Evolutionary conservation across 208 protist species (phyloP), one percentile per base, ranked within the genome.

Genomic region (Strigomonas culicis): DNA sequence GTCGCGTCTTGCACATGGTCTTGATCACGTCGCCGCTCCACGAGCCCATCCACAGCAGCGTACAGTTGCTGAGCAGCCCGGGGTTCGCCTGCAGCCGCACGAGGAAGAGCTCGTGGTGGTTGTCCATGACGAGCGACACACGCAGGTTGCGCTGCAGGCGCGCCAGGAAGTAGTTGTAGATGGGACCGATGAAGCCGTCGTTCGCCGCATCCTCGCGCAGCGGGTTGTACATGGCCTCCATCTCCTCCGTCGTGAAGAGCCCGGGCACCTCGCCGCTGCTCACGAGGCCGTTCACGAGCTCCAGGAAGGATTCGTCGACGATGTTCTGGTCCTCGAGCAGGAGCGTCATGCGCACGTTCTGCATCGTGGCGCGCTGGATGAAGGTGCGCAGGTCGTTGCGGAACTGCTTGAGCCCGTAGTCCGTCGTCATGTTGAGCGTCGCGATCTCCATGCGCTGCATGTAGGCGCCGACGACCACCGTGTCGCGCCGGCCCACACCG

Each of bases 301-400:
- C 97, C 19, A 99, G 74, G 82, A 99, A 99, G 11, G 77, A 60
- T 67, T 99, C 98, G 24, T 98, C 67, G 34, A 98, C 97, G 55
- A 99, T 90, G 74, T 99, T 94, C 70, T 97, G 92, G 62, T 99
- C 97, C 64, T 98, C 95, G 24, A 99, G 81, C 2, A 99, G 74
- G 55, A 99, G 95, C n/a, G 92, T 82, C 25, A 98, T 82, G 44
- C 97, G 96, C 52, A 80, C 79, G 67, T 96, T 90, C 60, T 94
- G 82, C 60, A 65, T 65, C 4, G 81, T 88, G 4, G 92, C 84
- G 8, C 81, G 72, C 59, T 96, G 91, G 51, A 96, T 84, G 55
- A 92, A 72, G 52, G 76, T 73, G 59, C 84, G 70, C 28, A 97
- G 66, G 69, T 97, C 93, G 28, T 84, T 76, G 25, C 83, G 80